Evolutionary conservation across 495 filamentous ascomycete species (phyloP).

Genomic region (Friedmanniomyces simplex): DNA sequence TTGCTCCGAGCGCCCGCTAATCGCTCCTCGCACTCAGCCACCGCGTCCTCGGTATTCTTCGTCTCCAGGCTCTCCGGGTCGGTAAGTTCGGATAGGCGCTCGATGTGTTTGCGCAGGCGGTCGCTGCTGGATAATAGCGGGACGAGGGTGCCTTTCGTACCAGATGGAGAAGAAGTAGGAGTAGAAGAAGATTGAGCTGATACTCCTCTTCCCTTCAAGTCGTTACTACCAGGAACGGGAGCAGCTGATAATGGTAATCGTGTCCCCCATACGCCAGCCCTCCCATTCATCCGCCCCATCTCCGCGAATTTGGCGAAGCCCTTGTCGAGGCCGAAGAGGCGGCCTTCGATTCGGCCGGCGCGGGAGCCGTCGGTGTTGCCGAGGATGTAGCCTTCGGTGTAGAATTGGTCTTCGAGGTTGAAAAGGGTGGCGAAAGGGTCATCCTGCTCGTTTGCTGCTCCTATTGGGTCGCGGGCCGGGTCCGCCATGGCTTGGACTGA

Average conservation of each 20-base stretch:
- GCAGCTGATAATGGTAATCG: conserved; percentile 34
- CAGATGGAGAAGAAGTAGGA: too few species aligned
- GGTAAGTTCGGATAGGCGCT: conserved; percentile 59
- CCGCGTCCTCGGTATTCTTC: conserved; percentile 71
- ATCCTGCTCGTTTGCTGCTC: conserved; percentile 12
- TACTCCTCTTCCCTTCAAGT: too few species aligned
- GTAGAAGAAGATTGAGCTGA: too few species aligned
- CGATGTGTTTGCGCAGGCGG: conserved; percentile 63
- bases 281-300: conserved; percentile 72
- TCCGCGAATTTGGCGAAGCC: conserved; percentile 84
- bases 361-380: conserved; percentile 67
- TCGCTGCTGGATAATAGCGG: conserved; percentile 45
- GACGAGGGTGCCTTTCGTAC: too few species aligned
- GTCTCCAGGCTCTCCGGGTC: conserved; percentile 69
- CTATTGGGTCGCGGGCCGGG: neutral
- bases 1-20: conserved; percentile 71
- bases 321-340: conserved; percentile 79
- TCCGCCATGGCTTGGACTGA: neutral
- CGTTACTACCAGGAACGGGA: neutral
- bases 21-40: conserved; percentile 77
- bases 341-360: conserved; percentile 77
- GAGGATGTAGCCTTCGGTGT: conserved; percentile 68
- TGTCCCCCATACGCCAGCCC: conserved; percentile 68
- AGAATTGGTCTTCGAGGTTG: conserved; percentile 72
- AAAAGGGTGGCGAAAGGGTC: conserved; percentile 57